Evolutionary conservation across 352 stramenopile genomes (phyloP).

Genomic region (Thalassiosira allenii): DNA sequence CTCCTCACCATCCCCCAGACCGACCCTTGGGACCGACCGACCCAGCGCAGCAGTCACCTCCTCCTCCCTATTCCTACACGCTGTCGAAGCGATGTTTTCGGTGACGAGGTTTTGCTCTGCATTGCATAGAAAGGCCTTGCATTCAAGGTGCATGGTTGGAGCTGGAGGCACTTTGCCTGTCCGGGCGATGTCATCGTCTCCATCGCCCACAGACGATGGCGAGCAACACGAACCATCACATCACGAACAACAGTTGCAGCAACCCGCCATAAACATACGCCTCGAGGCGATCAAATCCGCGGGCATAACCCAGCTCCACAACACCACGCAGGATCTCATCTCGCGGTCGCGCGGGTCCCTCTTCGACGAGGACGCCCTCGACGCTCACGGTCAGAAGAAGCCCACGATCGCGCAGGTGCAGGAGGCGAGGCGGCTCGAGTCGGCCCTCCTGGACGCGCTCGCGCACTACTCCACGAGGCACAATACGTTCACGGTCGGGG

Average conservation of each 20-base stretch:
- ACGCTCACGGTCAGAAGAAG: constrained; percentile 20
- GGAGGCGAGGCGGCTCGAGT: constrained; percentile 43
- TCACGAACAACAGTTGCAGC: constrained; percentile 11
- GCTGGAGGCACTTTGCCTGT: too few species aligned
- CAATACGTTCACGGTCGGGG: constrained; percentile 45
- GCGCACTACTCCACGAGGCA: constrained; percentile 40
- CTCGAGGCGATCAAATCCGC: constrained; percentile 59
- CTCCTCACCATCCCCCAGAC: too few species aligned
- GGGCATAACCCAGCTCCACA: constrained; percentile 51
- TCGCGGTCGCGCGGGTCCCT: constrained; percentile 40
- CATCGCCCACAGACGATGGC: not conserved
- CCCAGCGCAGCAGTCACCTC: too few species aligned
- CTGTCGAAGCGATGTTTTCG: too few species aligned
- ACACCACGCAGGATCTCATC: constrained; percentile 55
- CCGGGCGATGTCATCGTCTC: not conserved
- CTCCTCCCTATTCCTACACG: too few species aligned
- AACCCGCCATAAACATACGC: constrained; percentile 29
- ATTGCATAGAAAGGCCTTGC: too few species aligned
- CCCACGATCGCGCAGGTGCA: constrained; percentile 52
- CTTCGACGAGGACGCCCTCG: constrained; percentile 28
- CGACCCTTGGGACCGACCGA: too few species aligned
- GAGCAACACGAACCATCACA: not conserved
- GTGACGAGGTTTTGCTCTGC: too few species aligned
- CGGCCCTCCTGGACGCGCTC: constrained; percentile 33
- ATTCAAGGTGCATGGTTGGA: too few species aligned